These are phyloP conservation scores for Mucor racemosus DNA, from an alignment of 371 early-diverging fungal genomes.

Conservation along the genomic window DNA sequence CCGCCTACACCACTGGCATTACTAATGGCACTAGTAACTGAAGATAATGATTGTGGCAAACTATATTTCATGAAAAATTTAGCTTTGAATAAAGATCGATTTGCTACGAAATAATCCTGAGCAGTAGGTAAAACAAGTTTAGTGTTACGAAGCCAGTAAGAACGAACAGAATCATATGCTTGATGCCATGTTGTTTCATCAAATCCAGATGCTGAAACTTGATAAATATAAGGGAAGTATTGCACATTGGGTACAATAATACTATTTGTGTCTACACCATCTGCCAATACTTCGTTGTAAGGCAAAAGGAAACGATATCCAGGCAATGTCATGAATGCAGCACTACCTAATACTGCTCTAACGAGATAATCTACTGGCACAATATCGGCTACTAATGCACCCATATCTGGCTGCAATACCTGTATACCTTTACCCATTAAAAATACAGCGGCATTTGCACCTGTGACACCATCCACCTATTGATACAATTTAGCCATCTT, in stretches of 20 bases:
- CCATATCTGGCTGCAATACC: conserved; percentile 44
- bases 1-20: conserved; percentile 24
- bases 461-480: conserved; percentile 63
- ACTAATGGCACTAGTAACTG: conserved; percentile 27
- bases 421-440: conserved; percentile 49
- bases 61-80: conserved; percentile 47
- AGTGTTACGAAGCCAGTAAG: conserved; percentile 52
- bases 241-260: conserved; percentile 31
- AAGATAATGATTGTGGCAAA: conserved; percentile 40
- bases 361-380: conserved; percentile 62
- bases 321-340: conserved; percentile 37
- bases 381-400: conserved; percentile 49
- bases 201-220: conserved; percentile 36
- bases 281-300: conserved; percentile 45
- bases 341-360: conserved; percentile 38
- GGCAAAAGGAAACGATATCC: conserved; percentile 47
- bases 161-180: conserved; percentile 39
- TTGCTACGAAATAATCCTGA: conserved; percentile 46
- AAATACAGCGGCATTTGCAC: conserved; percentile 50
- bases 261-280: conserved; percentile 26
- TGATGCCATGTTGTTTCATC: conserved; percentile 37
- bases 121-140: conserved; percentile 35
- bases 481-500: background rate
- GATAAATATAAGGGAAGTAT: conserved; percentile 51
- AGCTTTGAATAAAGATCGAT: conserved; percentile 43